A percentile compares a stretch with the other conserved stretches of the same genome.
Evolutionary conservation across 2,329 filamentous ascomycete species (phyloP).

Genomic region (Beauveria bassiana): DNA sequence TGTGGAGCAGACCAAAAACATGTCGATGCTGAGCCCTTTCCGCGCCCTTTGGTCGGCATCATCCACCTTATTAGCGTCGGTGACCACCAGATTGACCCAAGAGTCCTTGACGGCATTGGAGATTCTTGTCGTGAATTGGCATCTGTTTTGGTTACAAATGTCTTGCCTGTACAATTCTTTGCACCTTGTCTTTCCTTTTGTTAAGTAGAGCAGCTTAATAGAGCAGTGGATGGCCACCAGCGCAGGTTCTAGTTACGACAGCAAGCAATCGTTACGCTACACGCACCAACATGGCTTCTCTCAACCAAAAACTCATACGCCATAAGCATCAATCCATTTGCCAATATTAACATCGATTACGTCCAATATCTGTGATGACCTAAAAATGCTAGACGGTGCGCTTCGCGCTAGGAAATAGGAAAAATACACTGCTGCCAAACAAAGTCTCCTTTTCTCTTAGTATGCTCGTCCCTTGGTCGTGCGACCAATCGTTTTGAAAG

Average conservation of each 20-base stretch:
- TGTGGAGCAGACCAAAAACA: neutral
- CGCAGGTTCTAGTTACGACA: neutral
- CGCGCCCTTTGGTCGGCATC: neutral
- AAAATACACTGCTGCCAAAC: neutral
- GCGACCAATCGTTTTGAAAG: conserved; percentile 47
- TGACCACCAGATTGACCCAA: neutral
- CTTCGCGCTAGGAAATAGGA: neutral
- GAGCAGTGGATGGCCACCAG: too few species aligned
- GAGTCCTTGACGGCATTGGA: neutral
- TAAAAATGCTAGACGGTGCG: conserved; percentile 7
- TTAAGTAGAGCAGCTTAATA: too few species aligned
- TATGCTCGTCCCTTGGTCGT: conserved; percentile 28
- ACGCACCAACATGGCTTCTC: too few species aligned
- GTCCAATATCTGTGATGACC: neutral
- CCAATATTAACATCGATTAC: neutral
- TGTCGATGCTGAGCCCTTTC: neutral
- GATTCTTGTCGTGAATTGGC: neutral
- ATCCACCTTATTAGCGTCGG: neutral
- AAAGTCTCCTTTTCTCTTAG: neutral
- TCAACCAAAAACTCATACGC: too few species aligned
- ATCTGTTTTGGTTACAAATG: neutral
- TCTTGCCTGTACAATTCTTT: neutral
- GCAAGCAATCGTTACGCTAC: neutral
- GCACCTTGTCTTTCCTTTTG: too few species aligned
- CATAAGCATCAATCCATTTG: neutral